Percentiles rank a stretch among this genome's conserved stretches.
phyloP scores from a whole-genome alignment of 768 basidiomycete genomes.

The Suillus decipiens region DNA sequence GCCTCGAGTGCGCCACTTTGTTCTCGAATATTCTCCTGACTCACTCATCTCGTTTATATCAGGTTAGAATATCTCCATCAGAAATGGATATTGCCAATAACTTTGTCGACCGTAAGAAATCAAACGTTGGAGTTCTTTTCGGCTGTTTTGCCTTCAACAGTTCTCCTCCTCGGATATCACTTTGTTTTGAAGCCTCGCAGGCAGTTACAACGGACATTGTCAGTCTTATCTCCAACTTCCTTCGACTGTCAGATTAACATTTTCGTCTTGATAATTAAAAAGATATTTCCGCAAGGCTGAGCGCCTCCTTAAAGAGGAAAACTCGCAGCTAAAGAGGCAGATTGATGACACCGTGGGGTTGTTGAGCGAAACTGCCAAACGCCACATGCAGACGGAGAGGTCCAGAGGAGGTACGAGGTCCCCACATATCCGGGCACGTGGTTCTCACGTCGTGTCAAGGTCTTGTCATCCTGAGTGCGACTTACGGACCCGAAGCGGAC shows the following conservation, averaged over 20 bases:
- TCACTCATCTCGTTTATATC: conserved; percentile 15
- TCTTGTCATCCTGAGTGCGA: conserved; percentile 74
- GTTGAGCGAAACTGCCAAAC: conserved; percentile 67
- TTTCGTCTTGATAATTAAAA: not conserved
- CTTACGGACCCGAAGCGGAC: conserved; percentile 63
- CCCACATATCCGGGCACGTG: conserved; percentile 10
- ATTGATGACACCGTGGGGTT: conserved; percentile 62
- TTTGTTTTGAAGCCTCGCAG: conserved; percentile 58
- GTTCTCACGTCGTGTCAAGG: conserved; percentile 44
- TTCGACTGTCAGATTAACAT: conserved; percentile 8
- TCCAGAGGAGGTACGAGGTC: conserved; percentile 59
- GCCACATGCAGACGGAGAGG: conserved; percentile 63
- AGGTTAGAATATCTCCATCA: conserved; percentile 63
- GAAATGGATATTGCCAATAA: conserved; percentile 55
- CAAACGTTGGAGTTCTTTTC: conserved; percentile 50
- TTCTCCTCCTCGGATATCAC: conserved; percentile 54
- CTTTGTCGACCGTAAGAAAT: conserved; percentile 53
- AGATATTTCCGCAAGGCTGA: conserved; percentile 72
- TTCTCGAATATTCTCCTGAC: conserved; percentile 16
- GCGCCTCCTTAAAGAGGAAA: conserved; percentile 62
- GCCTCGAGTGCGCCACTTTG: conserved; percentile 48
- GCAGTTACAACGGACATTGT: conserved; percentile 55
- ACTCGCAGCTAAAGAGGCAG: conserved; percentile 61
- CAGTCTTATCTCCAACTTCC: conserved; percentile 25
- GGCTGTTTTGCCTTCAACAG: conserved; percentile 55